A percentile compares a stretch with the other conserved stretches of the same genome.
phyloP scores from a whole-genome alignment of 306 rosid genomes.

The Glycine soja region DNA sequence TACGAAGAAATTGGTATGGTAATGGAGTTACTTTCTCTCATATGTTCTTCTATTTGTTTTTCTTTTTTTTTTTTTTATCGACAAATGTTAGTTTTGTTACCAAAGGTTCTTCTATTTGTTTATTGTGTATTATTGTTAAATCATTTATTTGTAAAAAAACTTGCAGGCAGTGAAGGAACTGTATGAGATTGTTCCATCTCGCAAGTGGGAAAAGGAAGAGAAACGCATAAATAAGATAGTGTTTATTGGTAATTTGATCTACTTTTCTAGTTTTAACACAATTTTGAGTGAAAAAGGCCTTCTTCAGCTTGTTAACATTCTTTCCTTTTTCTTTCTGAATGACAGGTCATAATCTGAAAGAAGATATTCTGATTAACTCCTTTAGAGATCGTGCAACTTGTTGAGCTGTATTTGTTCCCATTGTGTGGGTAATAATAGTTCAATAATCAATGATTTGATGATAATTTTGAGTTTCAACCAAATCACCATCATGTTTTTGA shows the following conservation, averaged over 20 bases:
- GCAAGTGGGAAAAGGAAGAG: conserved; percentile 80
- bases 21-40: conserved; percentile 5
- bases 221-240: conserved; percentile 78
- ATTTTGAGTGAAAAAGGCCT: neutral
- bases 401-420: conserved; percentile 21
- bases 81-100: no score
- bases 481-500: neutral
- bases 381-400: conserved; percentile 49
- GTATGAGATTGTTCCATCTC: conserved; percentile 88
- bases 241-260: conserved; percentile 69
- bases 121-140: conserved; percentile 13
- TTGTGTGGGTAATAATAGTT: conserved; percentile 5
- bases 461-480: conserved; percentile 31
- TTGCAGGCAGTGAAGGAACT: conserved; percentile 89
- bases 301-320: neutral
- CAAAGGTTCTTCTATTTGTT: neutral
- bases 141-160: conserved; percentile 30
- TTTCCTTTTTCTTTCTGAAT: conserved; percentile 25
- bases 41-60: neutral
- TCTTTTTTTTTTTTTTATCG: neutral
- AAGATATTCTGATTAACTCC: conserved; percentile 53
- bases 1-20: neutral
- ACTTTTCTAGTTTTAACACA: conserved; percentile 5
- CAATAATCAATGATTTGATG: conserved; percentile 24
- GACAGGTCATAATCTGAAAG: conserved; percentile 64